A percentile compares a stretch with the other conserved stretches of the same genome.
These are phyloP conservation scores for Fragosphaeria purpurea DNA, from an alignment of 2,329 filamentous ascomycete species.

Conservation along the genomic window DNA sequence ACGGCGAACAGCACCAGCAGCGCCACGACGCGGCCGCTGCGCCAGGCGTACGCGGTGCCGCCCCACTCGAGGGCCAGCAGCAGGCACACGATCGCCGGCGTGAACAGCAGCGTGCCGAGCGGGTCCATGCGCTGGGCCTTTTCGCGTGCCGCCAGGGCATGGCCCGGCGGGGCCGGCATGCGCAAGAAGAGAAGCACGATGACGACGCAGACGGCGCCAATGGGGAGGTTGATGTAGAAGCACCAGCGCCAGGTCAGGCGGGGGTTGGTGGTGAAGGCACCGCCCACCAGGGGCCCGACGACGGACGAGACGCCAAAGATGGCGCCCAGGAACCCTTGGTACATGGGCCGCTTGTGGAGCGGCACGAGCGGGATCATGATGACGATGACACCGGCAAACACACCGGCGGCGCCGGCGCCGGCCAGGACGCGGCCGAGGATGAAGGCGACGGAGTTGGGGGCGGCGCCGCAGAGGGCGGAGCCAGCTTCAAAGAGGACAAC, in stretches of 20 bases:
- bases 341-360: constrained; percentile 29
- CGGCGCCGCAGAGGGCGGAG: constrained; percentile 21
- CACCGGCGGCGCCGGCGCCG: constrained; percentile 15
- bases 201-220: constrained; percentile 16
- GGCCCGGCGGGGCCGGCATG: neutral
- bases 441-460: constrained; percentile 11
- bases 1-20: constrained; percentile 24
- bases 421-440: constrained; percentile 11
- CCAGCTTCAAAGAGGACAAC: constrained; percentile 28
- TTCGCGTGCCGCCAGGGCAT: constrained; percentile 20
- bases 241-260: constrained; percentile 16
- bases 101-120: constrained; percentile 7
- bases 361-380: constrained; percentile 25
- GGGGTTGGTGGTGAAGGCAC: constrained; percentile 15
- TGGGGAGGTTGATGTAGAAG: constrained; percentile 13
- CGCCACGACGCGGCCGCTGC: constrained; percentile 20
- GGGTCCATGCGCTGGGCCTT: constrained; percentile 4
- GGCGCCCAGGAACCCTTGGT: constrained; percentile 27
- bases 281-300: constrained; percentile 13
- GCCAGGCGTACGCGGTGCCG: constrained; percentile 15
- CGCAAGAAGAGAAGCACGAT: constrained; percentile 9
- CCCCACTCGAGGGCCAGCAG: constrained; percentile 35
- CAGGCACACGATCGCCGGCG: constrained; percentile 27
- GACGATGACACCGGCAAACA: constrained; percentile 16
- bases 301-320: constrained; percentile 27